Evolutionary conservation across 2,329 filamentous ascomycete species (phyloP).

Genomic region (Alternaria atra): DNA sequence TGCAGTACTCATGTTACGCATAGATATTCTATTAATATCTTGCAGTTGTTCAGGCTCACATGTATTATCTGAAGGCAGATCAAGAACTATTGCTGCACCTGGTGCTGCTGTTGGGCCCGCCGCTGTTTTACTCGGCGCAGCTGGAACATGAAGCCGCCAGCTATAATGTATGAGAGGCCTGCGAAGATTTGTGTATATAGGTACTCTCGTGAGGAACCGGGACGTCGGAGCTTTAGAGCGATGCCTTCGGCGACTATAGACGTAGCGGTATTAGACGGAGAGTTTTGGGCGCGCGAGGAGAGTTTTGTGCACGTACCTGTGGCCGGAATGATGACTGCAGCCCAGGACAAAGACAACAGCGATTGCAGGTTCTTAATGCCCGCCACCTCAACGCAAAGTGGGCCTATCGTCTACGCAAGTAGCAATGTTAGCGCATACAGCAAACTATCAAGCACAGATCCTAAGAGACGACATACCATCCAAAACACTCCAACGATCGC

Average conservation of each 20-base stretch:
- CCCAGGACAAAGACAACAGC: conserved; percentile 52
- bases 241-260: conserved; percentile 48
- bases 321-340: conserved; percentile 49
- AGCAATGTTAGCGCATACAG: not conserved
- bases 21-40: not conserved
- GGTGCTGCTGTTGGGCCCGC: conserved; percentile 1
- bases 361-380: conserved; percentile 54
- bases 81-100: conserved; percentile 2
- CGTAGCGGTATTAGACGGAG: not conserved
- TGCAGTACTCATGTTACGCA: not conserved
- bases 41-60: not conserved
- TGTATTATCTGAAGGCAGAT: not conserved
- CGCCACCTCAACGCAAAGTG: conserved; percentile 53
- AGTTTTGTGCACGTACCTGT: conserved; percentile 36
- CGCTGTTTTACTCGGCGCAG: conserved; percentile 20
- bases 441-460: not conserved
- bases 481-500: conserved; percentile 24
- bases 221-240: conserved; percentile 50
- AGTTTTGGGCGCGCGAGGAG: conserved; percentile 4
- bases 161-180: conserved; percentile 46
- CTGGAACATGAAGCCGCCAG: conserved; percentile 41
- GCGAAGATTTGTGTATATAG: conserved; percentile 53
- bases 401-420: conserved; percentile 47
- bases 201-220: conserved; percentile 36
- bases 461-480: conserved; percentile 8